Evolutionary conservation across 106 monocot species (phyloP).

Genomic region (Platanthera zijinensis): DNA sequence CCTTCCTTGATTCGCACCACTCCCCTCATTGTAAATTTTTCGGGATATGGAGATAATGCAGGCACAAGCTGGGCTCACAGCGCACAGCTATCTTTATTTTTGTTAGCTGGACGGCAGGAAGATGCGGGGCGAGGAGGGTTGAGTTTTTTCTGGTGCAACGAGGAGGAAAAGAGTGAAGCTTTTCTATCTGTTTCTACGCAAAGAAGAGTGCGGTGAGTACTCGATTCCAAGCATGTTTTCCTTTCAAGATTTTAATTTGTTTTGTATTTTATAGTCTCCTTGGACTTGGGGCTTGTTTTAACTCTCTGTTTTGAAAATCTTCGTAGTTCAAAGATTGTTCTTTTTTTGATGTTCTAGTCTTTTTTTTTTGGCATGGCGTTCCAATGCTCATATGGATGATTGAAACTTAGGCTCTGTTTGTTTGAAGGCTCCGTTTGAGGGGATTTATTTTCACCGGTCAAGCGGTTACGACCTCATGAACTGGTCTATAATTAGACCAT

Average conservation of each 20-base stretch:
- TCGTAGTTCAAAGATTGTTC: neutral
- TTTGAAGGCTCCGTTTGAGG: too few species aligned
- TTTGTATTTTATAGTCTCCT: neutral
- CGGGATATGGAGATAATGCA: neutral
- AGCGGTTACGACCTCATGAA: too few species aligned
- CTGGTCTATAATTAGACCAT: too few species aligned
- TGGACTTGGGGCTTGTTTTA: neutral
- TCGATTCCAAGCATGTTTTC: neutral
- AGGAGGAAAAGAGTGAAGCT: neutral
- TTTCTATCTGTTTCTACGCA: conserved; percentile 1
- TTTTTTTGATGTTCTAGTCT: neutral
- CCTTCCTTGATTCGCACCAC: conserved; percentile 1
- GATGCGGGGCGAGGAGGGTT: neutral
- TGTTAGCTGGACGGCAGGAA: neutral
- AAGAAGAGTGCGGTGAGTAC: conserved; percentile 1
- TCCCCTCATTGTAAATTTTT: neutral
- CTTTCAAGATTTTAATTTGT: neutral
- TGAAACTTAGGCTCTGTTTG: neutral
- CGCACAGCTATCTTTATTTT: neutral
- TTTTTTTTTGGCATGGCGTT: neutral
- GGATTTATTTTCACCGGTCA: too few species aligned
- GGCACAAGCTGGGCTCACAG: neutral
- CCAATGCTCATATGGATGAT: neutral
- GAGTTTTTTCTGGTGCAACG: neutral
- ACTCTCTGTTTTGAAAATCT: neutral